phyloP scores from a whole-genome alignment of 768 basidiomycete genomes.

The Kwoniella pini region DNA sequence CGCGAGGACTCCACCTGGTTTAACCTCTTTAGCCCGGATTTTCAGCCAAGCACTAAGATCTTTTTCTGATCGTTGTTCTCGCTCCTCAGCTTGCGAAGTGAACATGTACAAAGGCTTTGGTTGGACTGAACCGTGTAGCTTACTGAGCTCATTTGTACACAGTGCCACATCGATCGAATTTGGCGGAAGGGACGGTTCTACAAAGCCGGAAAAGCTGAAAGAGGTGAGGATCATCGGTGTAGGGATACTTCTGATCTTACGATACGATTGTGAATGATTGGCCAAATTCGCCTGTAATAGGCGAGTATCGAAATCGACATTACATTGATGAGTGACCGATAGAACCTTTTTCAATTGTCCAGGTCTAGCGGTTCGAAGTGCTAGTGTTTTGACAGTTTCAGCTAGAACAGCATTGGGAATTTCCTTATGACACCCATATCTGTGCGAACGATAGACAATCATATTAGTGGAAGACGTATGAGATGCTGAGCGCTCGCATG shows the following conservation, averaged over 20 bases:
- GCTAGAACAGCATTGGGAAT: conserved; percentile 17
- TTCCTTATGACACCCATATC: conserved; percentile 28
- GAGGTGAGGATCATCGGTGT: conserved; percentile 19
- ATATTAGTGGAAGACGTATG: too few relatives aligned
- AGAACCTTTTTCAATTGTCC: conserved; percentile 8
- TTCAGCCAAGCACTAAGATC: conserved; percentile 29
- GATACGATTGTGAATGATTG: conserved; percentile 18
- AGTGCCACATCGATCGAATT: conserved; percentile 26
- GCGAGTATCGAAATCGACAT: conserved; percentile 22
- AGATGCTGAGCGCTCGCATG: too few relatives aligned
- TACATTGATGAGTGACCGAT: conserved; percentile 29
- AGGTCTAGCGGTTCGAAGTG: neutral
- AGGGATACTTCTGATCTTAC: conserved; percentile 12
- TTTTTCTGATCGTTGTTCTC: conserved; percentile 23
- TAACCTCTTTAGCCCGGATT: conserved; percentile 26
- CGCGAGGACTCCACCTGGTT: conserved; percentile 25
- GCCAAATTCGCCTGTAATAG: conserved; percentile 18
- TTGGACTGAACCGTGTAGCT: conserved; percentile 14
- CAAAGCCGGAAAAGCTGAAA: conserved; percentile 27
- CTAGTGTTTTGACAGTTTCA: conserved; percentile 8
- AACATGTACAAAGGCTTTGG: conserved; percentile 2
- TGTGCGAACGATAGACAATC: neutral
- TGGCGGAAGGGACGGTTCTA: conserved; percentile 22
- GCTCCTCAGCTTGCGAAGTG: conserved; percentile 17
- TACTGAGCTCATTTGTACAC: conserved; percentile 21